Percentiles rank a stretch among this genome's conserved stretches.
Conservation (phyloP, 352 stramenopile species). For the Phytophthora capsici region DNA sequence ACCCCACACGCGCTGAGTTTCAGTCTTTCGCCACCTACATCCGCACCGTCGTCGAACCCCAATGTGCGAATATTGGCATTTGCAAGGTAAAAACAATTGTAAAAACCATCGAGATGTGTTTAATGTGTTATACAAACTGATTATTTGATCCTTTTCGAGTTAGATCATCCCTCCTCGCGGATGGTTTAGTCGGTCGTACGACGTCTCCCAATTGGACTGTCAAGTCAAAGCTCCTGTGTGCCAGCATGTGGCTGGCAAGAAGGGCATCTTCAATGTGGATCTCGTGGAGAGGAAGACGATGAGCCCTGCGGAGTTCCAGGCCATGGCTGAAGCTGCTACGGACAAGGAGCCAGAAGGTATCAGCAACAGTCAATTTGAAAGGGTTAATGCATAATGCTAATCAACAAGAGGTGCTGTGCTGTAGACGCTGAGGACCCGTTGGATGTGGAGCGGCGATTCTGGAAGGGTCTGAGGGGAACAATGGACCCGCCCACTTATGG, state of each 20-base stretch:
- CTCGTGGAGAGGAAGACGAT: conserved; percentile 87
- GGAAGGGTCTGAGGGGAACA: conserved; percentile 84
- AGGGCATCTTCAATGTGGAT: conserved; percentile 91
- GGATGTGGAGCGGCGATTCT: conserved; percentile 85
- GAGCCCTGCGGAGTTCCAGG: conserved; percentile 65
- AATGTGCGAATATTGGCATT: conserved; percentile 80
- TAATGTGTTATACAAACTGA: too few relatives aligned
- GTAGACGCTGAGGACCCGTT: conserved; percentile 48
- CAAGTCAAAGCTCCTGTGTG: conserved; percentile 71
- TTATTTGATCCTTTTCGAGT: too few relatives aligned
- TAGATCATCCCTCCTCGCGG: conserved; percentile 74
- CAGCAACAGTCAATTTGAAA: neutral
- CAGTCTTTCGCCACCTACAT: conserved; percentile 86
- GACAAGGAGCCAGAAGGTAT: conserved; percentile 42
- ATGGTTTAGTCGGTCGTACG: conserved; percentile 82
- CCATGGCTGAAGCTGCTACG: conserved; percentile 43
- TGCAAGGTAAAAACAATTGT: conserved; percentile 82
- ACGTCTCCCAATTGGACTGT: conserved; percentile 53
- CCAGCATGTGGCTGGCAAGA: conserved; percentile 90
- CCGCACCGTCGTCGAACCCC: conserved; percentile 78
- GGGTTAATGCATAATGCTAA: neutral
- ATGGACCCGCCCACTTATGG: conserved; percentile 92
- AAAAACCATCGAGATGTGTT: conserved; percentile 2
- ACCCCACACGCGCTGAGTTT: conserved; percentile 86
- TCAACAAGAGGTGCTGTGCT: conserved; percentile 7